Conservation (phyloP, 306 rosid species). For the Astragalus membranaceus region DNA sequence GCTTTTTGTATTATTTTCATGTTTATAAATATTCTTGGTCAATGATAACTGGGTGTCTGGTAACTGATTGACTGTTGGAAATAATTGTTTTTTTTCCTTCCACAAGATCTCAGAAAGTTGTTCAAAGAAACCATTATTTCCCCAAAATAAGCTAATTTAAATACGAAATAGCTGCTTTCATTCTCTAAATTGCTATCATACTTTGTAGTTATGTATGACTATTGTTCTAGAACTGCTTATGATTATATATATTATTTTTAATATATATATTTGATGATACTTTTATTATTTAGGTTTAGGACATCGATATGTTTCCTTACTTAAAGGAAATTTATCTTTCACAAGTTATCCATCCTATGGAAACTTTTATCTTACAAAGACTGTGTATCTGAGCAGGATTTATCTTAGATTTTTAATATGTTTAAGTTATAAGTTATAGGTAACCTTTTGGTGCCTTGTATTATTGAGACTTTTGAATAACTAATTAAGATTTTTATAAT, state of each 20-base stretch:
- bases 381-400: neutral
- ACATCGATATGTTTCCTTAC: neutral
- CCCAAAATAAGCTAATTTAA: neutral
- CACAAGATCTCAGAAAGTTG: neutral
- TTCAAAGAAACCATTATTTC: neutral
- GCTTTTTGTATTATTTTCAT: neutral
- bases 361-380: neutral
- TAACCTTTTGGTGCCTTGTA: neutral
- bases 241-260: neutral
- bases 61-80: neutral
- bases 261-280: neutral
- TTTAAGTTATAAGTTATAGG: neutral
- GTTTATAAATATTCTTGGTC: neutral
- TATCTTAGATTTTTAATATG: neutral
- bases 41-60: neutral
- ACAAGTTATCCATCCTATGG: neutral
- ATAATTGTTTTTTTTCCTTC: neutral
- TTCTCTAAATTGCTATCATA: neutral
- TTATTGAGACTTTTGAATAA: neutral
- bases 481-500: neutral
- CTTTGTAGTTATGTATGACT: neutral
- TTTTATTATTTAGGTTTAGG: neutral
- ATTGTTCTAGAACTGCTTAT: neutral
- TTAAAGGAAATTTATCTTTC: neutral
- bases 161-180: neutral